phyloP scores from a whole-genome alignment of 1,139 yeast species.

The Taphrina deformans region DNA sequence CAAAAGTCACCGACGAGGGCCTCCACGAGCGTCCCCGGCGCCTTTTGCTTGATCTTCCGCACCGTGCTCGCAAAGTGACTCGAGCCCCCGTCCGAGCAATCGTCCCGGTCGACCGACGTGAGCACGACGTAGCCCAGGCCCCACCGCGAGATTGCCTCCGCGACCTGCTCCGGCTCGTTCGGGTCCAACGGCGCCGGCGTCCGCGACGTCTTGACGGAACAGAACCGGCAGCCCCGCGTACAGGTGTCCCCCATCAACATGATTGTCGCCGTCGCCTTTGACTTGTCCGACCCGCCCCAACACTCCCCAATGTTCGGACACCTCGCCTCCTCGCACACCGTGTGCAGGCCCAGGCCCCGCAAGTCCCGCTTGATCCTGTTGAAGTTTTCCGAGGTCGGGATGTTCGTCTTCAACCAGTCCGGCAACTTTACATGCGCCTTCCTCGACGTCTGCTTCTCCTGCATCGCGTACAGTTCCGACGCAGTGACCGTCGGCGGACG shows the following conservation, averaged over 20 bases:
- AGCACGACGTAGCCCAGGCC: slow-evolving; percentile 96
- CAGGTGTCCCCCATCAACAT: slow-evolving; percentile 99
- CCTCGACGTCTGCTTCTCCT: slow-evolving; percentile 26
- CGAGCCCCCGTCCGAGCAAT: slow-evolving; percentile 89
- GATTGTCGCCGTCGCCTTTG: slow-evolving; percentile 98
- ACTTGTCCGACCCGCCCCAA: slow-evolving; percentile 94
- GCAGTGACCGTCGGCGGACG: slow-evolving; percentile 60
- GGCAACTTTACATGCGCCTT: slow-evolving; percentile 54
- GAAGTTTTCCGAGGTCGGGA: slow-evolving; percentile 82
- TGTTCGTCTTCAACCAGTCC: slow-evolving; percentile 85
- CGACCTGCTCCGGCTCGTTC: slow-evolving; percentile 95
- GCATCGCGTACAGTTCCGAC: slow-evolving; percentile 30
- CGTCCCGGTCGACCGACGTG: slow-evolving; percentile 98
- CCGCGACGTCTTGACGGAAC: slow-evolving; percentile 92
- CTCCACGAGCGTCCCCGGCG: slow-evolving; percentile 89
- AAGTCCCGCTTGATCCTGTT: slow-evolving; percentile 81
- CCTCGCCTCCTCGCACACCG: slow-evolving; percentile 94
- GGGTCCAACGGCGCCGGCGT: slow-evolving; percentile 89
- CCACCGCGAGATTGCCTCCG: slow-evolving; percentile 97
- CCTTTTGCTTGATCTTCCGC: slow-evolving; percentile 73
- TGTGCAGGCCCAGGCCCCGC: slow-evolving; percentile 76
- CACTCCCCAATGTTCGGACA: slow-evolving; percentile 99
- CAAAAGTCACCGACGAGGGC: slow-evolving; percentile 93
- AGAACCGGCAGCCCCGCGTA: slow-evolving; percentile 96
- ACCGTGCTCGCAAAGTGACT: slow-evolving; percentile 89